Base-by-base conservation (phyloP, 257 asterid genomes). In the Voacanga thouarsii region DNA sequence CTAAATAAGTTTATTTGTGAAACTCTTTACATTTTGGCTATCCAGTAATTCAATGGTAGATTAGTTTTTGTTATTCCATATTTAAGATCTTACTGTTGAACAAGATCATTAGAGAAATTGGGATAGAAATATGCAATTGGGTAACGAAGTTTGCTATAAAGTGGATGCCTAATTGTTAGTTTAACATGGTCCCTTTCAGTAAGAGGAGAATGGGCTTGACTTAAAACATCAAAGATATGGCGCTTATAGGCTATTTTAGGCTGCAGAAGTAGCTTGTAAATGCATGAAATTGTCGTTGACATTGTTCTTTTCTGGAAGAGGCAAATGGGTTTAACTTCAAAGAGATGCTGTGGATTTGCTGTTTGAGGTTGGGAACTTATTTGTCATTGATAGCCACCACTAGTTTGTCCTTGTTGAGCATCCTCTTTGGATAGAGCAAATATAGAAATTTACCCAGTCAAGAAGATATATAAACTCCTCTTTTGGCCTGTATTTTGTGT, bases 391-490 rank as follows among this genome's bases (percentile, higher is more conserved):
- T 14, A 59, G n/a, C 3, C 65, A n/a, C 16, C 33, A n/a, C n/a
- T n/a, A n/a, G n/a, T n/a, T n/a, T n/a, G n/a, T n/a, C n/a, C n/a
- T n/a, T n/a, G n/a, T n/a, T n/a, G n/a, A n/a, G n/a, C n/a, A n/a
- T n/a, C n/a, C n/a, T n/a, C n/a, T n/a, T n/a, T 37, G 26, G 60
- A 47, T 44, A 60, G 24, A 61, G 65, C 3, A 28, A 14, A 67
- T 59, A 50, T 7, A 51, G 57, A 63, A 55, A 45, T 15, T 83
- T 86, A 86, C 89, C 89, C 89, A 86, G 59, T 86, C 87, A 79
- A 86, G 89, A 68, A 86, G 89, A 82, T 86, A 86, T 7, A 86
- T 87, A 82, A 86, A 86, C 75, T 86, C 89, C 80, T 86, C 89
- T 77, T 82, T 86, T 15, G 89, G 89, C 78, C 86, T 79, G 82